Percentiles rank a stretch among this genome's conserved stretches.
These are phyloP conservation scores for Aureobasidium sp. DNA, from an alignment of 2,329 filamentous ascomycete species.

Conservation along the genomic window DNA sequence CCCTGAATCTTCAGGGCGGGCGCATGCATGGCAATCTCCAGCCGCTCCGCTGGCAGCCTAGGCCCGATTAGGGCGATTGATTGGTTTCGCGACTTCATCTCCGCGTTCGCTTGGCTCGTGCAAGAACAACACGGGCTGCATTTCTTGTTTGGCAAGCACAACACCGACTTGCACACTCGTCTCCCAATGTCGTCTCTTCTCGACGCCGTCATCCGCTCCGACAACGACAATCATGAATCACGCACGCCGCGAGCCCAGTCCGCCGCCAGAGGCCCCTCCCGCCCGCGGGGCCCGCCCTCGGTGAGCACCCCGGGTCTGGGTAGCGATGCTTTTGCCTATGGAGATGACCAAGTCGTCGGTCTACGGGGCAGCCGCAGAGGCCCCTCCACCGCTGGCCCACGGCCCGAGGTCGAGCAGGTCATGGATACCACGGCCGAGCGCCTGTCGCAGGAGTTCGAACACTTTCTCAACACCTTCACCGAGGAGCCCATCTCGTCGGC, in stretches of 20 bases:
- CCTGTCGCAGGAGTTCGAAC: constrained; percentile 69
- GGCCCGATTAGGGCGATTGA: background rate
- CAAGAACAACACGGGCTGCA: background rate
- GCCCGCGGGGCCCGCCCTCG: constrained; percentile 47
- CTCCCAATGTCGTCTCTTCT: constrained; percentile 45
- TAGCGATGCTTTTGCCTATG: constrained; percentile 52
- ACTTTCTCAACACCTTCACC: constrained; percentile 65
- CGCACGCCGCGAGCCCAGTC: constrained; percentile 21
- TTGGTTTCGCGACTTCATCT: background rate
- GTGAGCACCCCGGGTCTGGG: constrained; percentile 42
- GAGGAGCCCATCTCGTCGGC: constrained; percentile 16
- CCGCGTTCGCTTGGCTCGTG: background rate
- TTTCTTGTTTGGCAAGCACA: background rate
- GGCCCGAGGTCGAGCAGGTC: constrained; percentile 59
- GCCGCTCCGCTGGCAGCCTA: background rate
- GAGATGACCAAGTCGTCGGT: constrained; percentile 56
- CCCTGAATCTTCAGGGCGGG: background rate
- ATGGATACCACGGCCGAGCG: constrained; percentile 70
- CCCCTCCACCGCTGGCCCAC: constrained; percentile 35
- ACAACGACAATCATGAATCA: constrained; percentile 27
- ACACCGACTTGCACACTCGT: background rate
- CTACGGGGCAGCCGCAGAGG: constrained; percentile 40
- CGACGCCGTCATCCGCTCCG: constrained; percentile 45
- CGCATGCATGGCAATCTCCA: background rate
- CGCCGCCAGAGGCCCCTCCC: constrained; percentile 35